Evolutionary conservation across 176 grass and related monocot species (phyloP), one percentile per base, ranked within the genome.

Genomic region (Avena atlantica): DNA sequence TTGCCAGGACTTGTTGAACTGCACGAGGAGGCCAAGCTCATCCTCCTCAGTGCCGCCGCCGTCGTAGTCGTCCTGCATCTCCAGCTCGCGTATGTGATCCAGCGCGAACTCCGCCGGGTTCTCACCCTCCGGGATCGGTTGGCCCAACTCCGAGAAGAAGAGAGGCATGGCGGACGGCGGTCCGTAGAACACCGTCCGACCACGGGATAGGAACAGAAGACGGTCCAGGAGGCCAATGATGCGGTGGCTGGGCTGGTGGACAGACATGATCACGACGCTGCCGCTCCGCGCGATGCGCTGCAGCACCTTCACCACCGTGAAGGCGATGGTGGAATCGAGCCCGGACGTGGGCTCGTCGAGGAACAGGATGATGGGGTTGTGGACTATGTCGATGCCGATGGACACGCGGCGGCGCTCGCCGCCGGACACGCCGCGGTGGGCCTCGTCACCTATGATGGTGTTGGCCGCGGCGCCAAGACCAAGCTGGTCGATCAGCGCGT

Each of bases 381-480:
- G 92, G 80, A 97, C 79, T 90, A 97, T 97, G 88, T 97, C 92
- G 27, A 92, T 75, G 72, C 95, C 95, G 78, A 97, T 97, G 7
- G 95, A 94, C 42, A 97, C 92, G 16, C 95, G 92, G 2, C 95
- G 83, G 23, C 95, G 88, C 84, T 97, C 95, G 1, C 95, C 95
- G 1, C 95, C 95, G 6, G 95, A 97, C 23, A 97, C 90, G 4
- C 95, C 95, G 76, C 95, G 92, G 15, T 88, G 90, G 12, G 76
- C 88, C 88, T 97, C 95, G 70, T 97, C 95, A 29, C 95, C 95
- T 76, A 97, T 97, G 88, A 97, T 97, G 87, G 95, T 97, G 53
- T 94, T 86, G 20, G 86, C 86, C 16, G 95, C 92, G 20, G 63
- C 29, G 59, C 78, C 86, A 19, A 97, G 88, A 19, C 92, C 92